phyloP scores from a whole-genome alignment of 192 early-diverging fungal species.

The Backusella parvicylindrica region DNA sequence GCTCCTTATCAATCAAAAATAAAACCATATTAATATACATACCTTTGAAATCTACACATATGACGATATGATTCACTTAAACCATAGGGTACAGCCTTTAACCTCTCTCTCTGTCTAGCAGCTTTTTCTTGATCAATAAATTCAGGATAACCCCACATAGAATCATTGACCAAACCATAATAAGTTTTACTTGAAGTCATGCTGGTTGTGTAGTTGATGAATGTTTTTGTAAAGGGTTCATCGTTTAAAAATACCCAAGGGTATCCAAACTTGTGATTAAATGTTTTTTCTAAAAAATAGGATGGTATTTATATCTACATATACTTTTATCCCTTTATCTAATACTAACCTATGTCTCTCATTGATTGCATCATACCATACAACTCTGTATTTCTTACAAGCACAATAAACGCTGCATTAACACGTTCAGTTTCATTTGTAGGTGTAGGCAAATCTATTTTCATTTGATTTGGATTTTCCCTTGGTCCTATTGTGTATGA shows the following conservation, averaged over 20 bases:
- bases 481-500: conserved; percentile 14
- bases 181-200: conserved; percentile 50
- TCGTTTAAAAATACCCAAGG: conserved; percentile 87
- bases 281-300: conserved; percentile 49
- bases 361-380: conserved; percentile 54
- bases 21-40: neutral
- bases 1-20: no score
- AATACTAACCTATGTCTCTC: conserved; percentile 54
- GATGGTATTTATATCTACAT: neutral
- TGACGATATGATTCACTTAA: conserved; percentile 74
- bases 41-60: conserved; percentile 71
- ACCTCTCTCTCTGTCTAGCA: conserved; percentile 40
- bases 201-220: conserved; percentile 49
- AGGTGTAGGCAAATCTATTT: neutral
- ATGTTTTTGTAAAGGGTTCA: conserved; percentile 66
- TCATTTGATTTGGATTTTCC: conserved; percentile 10
- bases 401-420: conserved; percentile 36
- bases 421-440: conserved; percentile 11
- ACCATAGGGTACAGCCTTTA: conserved; percentile 60
- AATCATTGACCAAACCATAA: conserved; percentile 65
- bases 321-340: neutral
- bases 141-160: conserved; percentile 72
- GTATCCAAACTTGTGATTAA: conserved; percentile 74
- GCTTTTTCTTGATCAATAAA: conserved; percentile 69
- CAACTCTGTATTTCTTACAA: conserved; percentile 71